A percentile compares a stretch with the other conserved stretches of the same genome.
Evolutionary conservation across 2,329 filamentous ascomycete genomes (phyloP).

Genomic region (Fusarium guadeloupense): DNA sequence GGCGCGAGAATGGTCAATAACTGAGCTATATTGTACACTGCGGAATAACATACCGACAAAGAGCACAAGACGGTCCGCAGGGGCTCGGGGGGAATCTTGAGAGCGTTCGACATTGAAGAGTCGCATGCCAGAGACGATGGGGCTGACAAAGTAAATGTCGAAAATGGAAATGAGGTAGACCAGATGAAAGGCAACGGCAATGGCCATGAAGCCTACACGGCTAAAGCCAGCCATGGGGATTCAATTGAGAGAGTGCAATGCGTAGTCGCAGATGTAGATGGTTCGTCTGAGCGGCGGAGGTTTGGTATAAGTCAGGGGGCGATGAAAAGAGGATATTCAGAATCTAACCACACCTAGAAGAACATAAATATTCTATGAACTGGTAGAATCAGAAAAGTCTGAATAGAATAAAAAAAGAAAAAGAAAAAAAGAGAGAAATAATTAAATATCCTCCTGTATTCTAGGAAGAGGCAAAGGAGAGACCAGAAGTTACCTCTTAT

Average conservation of each 20-base stretch:
- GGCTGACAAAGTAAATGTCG: conserved; percentile 98
- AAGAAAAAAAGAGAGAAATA: background rate
- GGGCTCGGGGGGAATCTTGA: conserved; percentile 66
- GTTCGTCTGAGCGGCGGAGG: conserved; percentile 3
- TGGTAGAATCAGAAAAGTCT: background rate
- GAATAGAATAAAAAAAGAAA: background rate
- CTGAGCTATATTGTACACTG: background rate
- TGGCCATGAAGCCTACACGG: conserved; percentile 84
- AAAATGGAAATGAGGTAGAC: conserved; percentile 97
- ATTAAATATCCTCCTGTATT: background rate
- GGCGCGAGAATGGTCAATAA: conserved; percentile 9
- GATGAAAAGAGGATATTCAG: conserved; percentile 9
- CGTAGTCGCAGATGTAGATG: background rate
- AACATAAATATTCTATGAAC: conserved; percentile 20
- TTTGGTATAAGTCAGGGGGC: conserved; percentile 37
- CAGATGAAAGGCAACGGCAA: conserved; percentile 91
- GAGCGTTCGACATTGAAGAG: conserved; percentile 76
- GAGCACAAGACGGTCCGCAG: conserved; percentile 88
- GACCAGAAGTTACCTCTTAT: background rate
- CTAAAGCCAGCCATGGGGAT: conserved; percentile 62
- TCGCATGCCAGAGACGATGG: conserved; percentile 95
- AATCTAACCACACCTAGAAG: background rate
- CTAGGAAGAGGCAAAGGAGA: conserved; percentile 11
- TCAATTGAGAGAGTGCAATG: background rate
- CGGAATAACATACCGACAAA: conserved; percentile 78